These are phyloP conservation scores for Pyricularia sp. DNA, from an alignment of 2,329 filamentous ascomycete species.

Conservation along the genomic window DNA sequence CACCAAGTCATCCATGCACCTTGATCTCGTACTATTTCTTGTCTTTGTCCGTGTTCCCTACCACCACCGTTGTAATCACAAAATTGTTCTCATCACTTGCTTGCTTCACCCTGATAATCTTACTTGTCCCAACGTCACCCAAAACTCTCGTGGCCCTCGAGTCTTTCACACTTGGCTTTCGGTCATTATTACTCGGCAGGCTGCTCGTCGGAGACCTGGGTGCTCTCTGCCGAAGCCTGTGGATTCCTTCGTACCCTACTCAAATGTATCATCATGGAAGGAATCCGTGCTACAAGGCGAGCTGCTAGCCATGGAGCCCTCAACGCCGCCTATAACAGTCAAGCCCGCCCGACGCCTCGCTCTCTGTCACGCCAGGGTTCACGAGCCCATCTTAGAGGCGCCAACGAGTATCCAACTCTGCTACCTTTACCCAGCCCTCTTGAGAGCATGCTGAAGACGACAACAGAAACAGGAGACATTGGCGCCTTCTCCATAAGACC, in stretches of 20 bases:
- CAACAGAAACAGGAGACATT: constrained; percentile 53
- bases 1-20: neutral
- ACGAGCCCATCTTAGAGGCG: constrained; percentile 21
- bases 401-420: constrained; percentile 28
- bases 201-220: neutral
- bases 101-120: constrained; percentile 8
- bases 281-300: constrained; percentile 14
- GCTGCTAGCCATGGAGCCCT: constrained; percentile 28
- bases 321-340: constrained; percentile 17
- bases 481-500: constrained; percentile 44
- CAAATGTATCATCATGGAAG: constrained; percentile 8
- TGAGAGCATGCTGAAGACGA: constrained; percentile 53
- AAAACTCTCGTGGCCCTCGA: neutral
- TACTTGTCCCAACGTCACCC: neutral
- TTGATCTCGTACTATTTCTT: constrained; percentile 1
- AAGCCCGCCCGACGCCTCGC: constrained; percentile 11
- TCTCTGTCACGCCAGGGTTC: constrained; percentile 3
- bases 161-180: neutral
- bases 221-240: neutral
- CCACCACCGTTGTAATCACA: neutral
- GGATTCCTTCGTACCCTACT: neutral
- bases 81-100: constrained; percentile 8
- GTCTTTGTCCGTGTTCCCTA: neutral
- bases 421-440: constrained; percentile 38
- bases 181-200: neutral